Evolutionary conservation across 2,329 filamentous ascomycete genomes (phyloP).

Genomic region (Claviceps purpurea): DNA sequence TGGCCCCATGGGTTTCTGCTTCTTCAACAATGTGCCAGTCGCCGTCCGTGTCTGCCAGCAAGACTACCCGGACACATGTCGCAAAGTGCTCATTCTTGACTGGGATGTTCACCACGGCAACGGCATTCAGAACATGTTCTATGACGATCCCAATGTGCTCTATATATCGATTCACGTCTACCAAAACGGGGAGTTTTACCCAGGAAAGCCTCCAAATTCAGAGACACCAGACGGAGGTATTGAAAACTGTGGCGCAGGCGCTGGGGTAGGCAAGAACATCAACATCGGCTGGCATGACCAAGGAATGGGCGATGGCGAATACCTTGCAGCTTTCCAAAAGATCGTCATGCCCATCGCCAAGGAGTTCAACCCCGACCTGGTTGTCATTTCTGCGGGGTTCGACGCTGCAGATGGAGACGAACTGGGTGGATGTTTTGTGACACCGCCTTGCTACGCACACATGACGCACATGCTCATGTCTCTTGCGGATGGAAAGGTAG

Average conservation of each 20-base stretch:
- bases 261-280: conserved; percentile 47
- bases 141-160: conserved; percentile 83
- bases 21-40: conserved; percentile 96
- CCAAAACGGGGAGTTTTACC: conserved; percentile 73
- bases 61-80: conserved; percentile 65
- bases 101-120: conserved; percentile 82
- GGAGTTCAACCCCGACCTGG: conserved; percentile 87
- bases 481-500: conserved; percentile 74
- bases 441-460: conserved; percentile 83
- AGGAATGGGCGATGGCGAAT: conserved; percentile 91
- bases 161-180: conserved; percentile 95
- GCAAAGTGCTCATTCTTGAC: conserved; percentile 85
- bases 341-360: conserved; percentile 92
- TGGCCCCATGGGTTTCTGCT: conserved; percentile 82
- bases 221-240: conserved; percentile 47
- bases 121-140: conserved; percentile 92
- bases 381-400: conserved; percentile 91
- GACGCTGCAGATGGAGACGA: conserved; percentile 91
- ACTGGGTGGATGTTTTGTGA: conserved; percentile 83
- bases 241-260: conserved; percentile 42
- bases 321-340: conserved; percentile 90
- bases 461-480: conserved; percentile 99
- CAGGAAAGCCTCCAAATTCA: conserved; percentile 46
- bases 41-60: conserved; percentile 78
- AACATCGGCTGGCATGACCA: conserved; percentile 56